Percentiles rank a stretch among this genome's conserved stretches.
phyloP scores from a whole-genome alignment of 257 asterid genomes.

The Gardenia jasminoides region DNA sequence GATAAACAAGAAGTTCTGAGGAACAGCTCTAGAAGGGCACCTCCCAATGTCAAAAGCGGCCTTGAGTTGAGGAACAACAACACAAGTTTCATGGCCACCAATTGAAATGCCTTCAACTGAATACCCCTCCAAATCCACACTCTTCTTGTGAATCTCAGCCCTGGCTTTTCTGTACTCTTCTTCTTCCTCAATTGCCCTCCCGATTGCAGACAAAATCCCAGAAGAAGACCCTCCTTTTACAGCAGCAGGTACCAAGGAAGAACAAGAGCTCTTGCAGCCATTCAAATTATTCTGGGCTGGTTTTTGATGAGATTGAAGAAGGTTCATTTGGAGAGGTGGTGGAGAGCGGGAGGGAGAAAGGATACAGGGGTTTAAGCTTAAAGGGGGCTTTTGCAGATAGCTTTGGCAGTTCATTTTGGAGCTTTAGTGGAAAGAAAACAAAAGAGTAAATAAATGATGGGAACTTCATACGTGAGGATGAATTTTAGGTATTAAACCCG shows the following conservation, averaged over 20 bases:
- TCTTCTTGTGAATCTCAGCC: slow-evolving; percentile 73
- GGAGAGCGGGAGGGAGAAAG: neutral
- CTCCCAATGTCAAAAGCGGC: slow-evolving; percentile 92
- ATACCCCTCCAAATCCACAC: slow-evolving; percentile 63
- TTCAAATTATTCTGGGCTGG: neutral
- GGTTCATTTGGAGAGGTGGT: neutral
- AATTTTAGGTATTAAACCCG: no score
- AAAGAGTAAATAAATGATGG: no score
- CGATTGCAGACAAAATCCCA: slow-evolving; percentile 75
- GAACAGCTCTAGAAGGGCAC: slow-evolving; percentile 87
- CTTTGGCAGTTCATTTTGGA: neutral
- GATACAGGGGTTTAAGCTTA: neutral
- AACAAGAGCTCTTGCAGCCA: neutral
- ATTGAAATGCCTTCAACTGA: slow-evolving; percentile 80
- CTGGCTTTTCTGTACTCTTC: slow-evolving; percentile 95
- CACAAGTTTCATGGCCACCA: slow-evolving; percentile 96
- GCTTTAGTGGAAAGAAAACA: no score
- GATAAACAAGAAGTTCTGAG: slow-evolving; percentile 85
- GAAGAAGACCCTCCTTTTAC: slow-evolving; percentile 33
- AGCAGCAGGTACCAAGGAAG: slow-evolving; percentile 9
- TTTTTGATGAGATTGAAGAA: neutral
- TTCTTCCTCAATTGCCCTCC: slow-evolving; percentile 78
- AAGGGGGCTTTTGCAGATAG: slow-evolving; percentile 9
- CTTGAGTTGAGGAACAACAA: slow-evolving; percentile 90
- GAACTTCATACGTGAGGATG: no score